phyloP scores from a whole-genome alignment of 352 stramenopile genomes.

The Hyaloperonospora arabidopsidis region DNA sequence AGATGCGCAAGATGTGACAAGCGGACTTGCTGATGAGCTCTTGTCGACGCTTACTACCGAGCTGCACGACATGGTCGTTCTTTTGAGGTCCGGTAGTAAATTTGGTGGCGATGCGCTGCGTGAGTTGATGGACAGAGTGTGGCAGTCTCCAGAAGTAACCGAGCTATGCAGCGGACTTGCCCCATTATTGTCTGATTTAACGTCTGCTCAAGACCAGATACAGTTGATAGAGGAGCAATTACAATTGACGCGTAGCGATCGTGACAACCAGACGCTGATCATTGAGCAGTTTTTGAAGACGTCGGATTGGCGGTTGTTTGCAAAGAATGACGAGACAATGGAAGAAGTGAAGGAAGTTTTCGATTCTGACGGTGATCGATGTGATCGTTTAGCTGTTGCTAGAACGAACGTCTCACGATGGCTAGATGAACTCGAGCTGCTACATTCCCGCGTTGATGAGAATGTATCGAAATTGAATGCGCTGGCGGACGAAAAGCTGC shows the following conservation, averaged over 20 bases:
- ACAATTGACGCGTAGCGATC: slow-evolving; percentile 5
- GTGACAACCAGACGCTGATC: slow-evolving; percentile 11
- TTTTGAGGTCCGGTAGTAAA: slow-evolving; percentile 3
- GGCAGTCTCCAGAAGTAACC: slow-evolving; percentile 16
- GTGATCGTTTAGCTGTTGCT: slow-evolving; percentile 13
- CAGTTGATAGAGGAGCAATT: slow-evolving; percentile 11
- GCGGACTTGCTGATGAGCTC: slow-evolving; percentile 5
- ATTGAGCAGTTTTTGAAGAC: slow-evolving; percentile 19
- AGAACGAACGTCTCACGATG: slow-evolving; percentile 14
- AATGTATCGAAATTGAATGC: slow-evolving; percentile 8
- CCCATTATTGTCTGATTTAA: slow-evolving; percentile 9
- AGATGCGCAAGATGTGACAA: slow-evolving; percentile 12
- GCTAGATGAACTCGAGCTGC: slow-evolving; percentile 21
- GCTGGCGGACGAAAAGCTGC: slow-evolving; percentile 17
- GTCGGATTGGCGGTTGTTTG: slow-evolving; percentile 22
- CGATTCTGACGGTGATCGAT: slow-evolving; percentile 4
- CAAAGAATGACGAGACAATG: slow-evolving; percentile 14
- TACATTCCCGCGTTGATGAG: slow-evolving; percentile 8
- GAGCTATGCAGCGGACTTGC: slow-evolving; percentile 12
- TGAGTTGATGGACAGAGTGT: slow-evolving; percentile 7
- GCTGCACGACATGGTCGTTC: slow-evolving; percentile 9
- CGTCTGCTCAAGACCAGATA: slow-evolving; percentile 14
- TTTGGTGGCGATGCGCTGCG: background rate
- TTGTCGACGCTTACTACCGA: slow-evolving; percentile 13
- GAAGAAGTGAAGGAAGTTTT: slow-evolving; percentile 2